These are phyloP conservation scores for Psilocybe cubensis DNA, from an alignment of 768 basidiomycete species.

Conservation along the genomic window DNA sequence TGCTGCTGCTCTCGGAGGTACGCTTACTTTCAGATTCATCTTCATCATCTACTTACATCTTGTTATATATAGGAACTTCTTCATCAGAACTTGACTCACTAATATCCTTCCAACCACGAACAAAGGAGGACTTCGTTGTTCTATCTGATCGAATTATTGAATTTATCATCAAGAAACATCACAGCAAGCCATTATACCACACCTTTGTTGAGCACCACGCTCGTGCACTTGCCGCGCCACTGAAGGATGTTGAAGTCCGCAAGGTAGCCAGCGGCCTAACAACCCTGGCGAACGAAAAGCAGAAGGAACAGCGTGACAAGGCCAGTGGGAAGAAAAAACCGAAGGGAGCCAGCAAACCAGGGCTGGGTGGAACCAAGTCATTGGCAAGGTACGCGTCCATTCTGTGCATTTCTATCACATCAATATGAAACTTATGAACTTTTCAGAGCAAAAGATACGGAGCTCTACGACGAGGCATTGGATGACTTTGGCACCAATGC, in stretches of 20 bases:
- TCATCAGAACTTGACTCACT: conserved; percentile 70
- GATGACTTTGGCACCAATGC: conserved; percentile 81
- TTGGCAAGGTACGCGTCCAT: conserved; percentile 54
- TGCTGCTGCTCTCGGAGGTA: conserved; percentile 66
- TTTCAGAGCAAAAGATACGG: conserved; percentile 76
- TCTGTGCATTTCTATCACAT: background rate
- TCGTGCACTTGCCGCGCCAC: conserved; percentile 70
- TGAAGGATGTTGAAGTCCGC: conserved; percentile 90
- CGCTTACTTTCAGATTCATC: conserved; percentile 16
- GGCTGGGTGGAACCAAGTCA: conserved; percentile 71
- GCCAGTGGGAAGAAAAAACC: conserved; percentile 89
- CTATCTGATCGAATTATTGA: conserved; percentile 79
- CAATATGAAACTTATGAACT: conserved; percentile 15
- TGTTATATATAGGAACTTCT: conserved; percentile 76
- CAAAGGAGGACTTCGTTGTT: conserved; percentile 84
- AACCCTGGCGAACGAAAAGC: conserved; percentile 93
- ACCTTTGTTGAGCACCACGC: conserved; percentile 85
- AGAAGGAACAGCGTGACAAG: conserved; percentile 87
- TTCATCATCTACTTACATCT: too few relatives aligned
- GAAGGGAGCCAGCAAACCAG: conserved; percentile 72
- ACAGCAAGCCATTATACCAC: conserved; percentile 81
- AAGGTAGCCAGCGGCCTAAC: conserved; percentile 87
- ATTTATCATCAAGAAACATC: conserved; percentile 76
- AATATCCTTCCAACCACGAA: conserved; percentile 79
- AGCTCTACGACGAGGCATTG: conserved; percentile 82